Evolutionary conservation across 2,329 filamentous ascomycete species (phyloP), one percentile per base, ranked within the genome.

Genomic region (Aureobasidium lini): DNA sequence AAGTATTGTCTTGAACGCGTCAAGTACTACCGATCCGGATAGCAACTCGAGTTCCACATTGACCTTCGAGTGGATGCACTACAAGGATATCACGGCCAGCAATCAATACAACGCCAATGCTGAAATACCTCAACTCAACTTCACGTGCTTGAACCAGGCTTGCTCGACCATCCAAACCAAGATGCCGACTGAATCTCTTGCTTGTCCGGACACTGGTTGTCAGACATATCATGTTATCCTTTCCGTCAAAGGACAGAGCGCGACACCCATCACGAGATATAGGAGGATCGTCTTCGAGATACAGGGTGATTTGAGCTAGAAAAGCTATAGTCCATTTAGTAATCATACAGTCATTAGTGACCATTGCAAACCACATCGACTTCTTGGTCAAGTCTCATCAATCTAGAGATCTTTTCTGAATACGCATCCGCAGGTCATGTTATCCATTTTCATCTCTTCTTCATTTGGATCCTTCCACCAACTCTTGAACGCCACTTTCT

Each of bases 41-140:
- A 68, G 67, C 5, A 72, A 73, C 50, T 58, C 57, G 7, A 58
- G 53, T 16, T 60, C 63, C 10, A 34, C 56, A 2, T 65, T 81
- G 16, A 72, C 69, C 4, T 81, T 77, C 69, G 74, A 73, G 50
- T 81, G 79, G 79, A 79, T 73, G 66, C 78, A 81, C 39, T 81
- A 82, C 65, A 67, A 69, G 39, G 72, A 75, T 44, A 68, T 72
- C 3, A 73, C 69, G 1, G 73, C 75, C 0, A 73, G 74, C 61
- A 79, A 76, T 70, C 69, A 65, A 42, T 69, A 74, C 2, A 68
- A 71, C 23, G 65, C 71, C 2, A 72, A 78, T 60, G 73, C 78
- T 4, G 13, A 40, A 5, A 39, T 52, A 1, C 69, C 73, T 0
- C 70, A 75, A 44, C 64, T 78, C 0, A 66, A 64, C 13, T 71